A percentile compares a stretch with the other conserved stretches of the same genome.
phyloP scores from a whole-genome alignment of 805 yeast species.

The Hemisphaericaspora nanyangensis region DNA sequence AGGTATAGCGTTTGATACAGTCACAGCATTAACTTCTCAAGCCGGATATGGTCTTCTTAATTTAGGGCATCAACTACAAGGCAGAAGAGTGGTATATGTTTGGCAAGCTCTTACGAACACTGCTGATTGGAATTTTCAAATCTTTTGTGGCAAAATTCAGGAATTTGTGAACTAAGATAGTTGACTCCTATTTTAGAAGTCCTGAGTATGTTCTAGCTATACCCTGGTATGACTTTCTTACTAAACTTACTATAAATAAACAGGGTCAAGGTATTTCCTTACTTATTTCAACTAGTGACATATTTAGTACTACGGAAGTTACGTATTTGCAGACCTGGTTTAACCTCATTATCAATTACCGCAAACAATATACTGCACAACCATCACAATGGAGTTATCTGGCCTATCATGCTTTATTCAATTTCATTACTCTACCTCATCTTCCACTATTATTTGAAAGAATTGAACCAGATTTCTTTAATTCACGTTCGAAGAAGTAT shows the following conservation, averaged over 20 bases:
- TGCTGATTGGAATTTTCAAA: neutral
- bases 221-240: slow-evolving; percentile 1
- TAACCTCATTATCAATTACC: neutral
- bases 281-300: neutral
- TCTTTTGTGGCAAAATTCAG: neutral
- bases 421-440: neutral
- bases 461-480: neutral
- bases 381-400: neutral
- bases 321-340: neutral
- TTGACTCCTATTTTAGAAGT: neutral
- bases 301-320: neutral
- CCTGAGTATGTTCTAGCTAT: neutral
- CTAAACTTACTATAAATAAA: neutral
- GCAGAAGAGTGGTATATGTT: neutral
- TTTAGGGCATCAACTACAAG: neutral
- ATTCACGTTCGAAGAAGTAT: neutral
- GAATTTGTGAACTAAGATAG: neutral
- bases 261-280: neutral
- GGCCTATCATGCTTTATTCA: neutral
- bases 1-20: neutral
- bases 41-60: neutral
- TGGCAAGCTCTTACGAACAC: neutral
- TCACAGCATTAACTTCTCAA: neutral
- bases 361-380: neutral
- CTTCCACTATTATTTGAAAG: neutral